A percentile compares a stretch with the other conserved stretches of the same genome.
Evolutionary conservation across 164 flowering plant species (phyloP).

Genomic region (Echeveria elegans): DNA sequence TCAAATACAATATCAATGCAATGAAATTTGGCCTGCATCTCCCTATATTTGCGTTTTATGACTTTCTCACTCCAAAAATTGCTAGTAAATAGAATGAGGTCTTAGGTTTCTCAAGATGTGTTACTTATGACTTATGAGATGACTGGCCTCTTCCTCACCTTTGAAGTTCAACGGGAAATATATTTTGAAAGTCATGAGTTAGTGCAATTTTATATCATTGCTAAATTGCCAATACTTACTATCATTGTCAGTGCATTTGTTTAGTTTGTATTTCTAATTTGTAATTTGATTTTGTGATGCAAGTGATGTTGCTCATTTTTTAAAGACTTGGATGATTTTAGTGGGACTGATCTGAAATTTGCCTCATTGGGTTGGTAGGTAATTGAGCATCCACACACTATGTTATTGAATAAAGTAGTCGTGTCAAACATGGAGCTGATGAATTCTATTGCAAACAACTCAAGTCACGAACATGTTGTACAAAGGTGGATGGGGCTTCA

Average conservation of each 20-base stretch:
- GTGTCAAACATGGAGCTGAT: conserved; percentile 42
- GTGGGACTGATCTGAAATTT: background rate
- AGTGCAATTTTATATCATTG: no score
- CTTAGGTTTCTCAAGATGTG: background rate
- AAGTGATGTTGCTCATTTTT: background rate
- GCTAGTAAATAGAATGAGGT: background rate
- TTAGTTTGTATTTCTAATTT: no score
- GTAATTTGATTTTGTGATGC: background rate
- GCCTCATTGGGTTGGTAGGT: conserved; percentile 29
- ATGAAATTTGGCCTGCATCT: background rate
- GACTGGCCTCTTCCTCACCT: background rate
- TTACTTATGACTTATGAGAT: background rate
- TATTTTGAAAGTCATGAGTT: no score
- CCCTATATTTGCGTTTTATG: background rate
- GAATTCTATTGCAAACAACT: conserved; percentile 35
- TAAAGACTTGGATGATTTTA: background rate
- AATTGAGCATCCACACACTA: conserved; percentile 80
- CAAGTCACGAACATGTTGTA: conserved; percentile 26
- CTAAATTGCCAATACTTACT: no score
- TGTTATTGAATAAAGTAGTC: conserved; percentile 46
- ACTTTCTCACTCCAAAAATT: background rate
- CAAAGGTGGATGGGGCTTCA: conserved; percentile 72
- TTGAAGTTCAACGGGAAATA: no score
- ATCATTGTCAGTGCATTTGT: background rate
- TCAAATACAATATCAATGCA: background rate